These are phyloP conservation scores for Beta corolliflora DNA, from an alignment of 179 eudicot genomes.

Conservation along the genomic window DNA sequence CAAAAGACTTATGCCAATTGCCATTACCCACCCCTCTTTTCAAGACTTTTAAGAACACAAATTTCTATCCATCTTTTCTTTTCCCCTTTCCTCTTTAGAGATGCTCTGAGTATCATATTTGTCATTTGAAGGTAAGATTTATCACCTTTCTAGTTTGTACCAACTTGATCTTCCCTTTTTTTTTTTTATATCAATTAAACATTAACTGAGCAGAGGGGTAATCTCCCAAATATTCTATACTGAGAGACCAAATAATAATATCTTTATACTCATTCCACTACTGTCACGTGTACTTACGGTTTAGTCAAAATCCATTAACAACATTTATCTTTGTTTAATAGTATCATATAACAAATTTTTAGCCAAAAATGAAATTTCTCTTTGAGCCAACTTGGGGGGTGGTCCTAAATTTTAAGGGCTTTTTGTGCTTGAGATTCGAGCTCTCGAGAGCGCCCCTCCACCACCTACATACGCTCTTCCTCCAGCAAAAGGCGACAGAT, in stretches of 20 bases:
- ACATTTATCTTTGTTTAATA: neutral
- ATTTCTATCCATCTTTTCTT: constrained; percentile 19
- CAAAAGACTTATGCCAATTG: constrained; percentile 19
- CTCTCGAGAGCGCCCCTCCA: constrained; percentile 31
- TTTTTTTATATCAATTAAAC: neutral
- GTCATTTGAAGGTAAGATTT: neutral
- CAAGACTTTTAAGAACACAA: constrained; percentile 32
- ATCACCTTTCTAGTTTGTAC: constrained; percentile 24
- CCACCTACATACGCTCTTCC: constrained; percentile 5
- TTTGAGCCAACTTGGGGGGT: constrained; percentile 22
- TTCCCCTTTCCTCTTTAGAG: constrained; percentile 18
- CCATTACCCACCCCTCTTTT: constrained; percentile 21
- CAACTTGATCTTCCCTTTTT: neutral
- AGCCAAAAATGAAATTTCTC: no score
- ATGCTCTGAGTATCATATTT: constrained; percentile 25
- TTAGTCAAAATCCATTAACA: neutral
- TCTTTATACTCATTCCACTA: constrained; percentile 7
- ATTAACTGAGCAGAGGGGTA: neutral
- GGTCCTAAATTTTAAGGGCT: constrained; percentile 22
- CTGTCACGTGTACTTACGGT: constrained; percentile 20
- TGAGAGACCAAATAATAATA: neutral
- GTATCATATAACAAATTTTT: neutral
- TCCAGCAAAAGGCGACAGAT: constrained; percentile 21
- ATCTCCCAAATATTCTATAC: constrained; percentile 22
- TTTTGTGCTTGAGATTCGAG: constrained; percentile 31